Evolutionary conservation across 2,329 filamentous ascomycete genomes (phyloP), one percentile per base, ranked within the genome.

Genomic region (Pseudogymnoascus sp.): DNA sequence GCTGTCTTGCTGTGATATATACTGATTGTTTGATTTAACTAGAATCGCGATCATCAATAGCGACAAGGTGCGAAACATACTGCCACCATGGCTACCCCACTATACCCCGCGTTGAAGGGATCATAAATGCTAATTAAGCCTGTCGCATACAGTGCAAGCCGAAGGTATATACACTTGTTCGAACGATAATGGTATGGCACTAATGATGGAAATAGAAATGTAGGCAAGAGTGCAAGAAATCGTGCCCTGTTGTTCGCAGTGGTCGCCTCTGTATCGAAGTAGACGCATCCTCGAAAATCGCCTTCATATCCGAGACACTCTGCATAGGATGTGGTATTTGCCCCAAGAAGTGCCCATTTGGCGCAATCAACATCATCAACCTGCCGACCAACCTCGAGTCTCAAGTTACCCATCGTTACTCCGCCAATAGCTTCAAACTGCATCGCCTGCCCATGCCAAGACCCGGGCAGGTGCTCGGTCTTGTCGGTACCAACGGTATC

Each of bases 241-340:
- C 93, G 31, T 99, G 95, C 77, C 92, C 96, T 31, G 95, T 99
- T 67, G 95, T 99, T 70, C 90, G 93, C 73, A 96, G 93, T 65
- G 95, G 95, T 78, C 98, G 97, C 83, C 87, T 96, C 70, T 96
- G 93, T 79, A 97, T 98, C 76, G 93, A 99, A 82, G 96, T 99
- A 72, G 82, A 84, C 61, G 81, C 90, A 67, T 85, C 90, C 64
- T 96, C 93, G 69, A 93, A 93, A 74, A 93, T 99, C 71, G 95
- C 95, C 76, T 99, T 97, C 83, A 96, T 99, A 73, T 98, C 93
- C 69, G 95, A 99, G 78, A 87, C 86, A 68, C 86, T 97, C 66
- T 97, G 93, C 77, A 97, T 98, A 73, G 95, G 95, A 78, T 99
- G 96, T 75, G 96, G 95, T 88, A 99, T 99, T 81, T 99, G 96